Base-by-base conservation (phyloP, 23 red algal genomes). In the Agarophyton chilense region DNA sequence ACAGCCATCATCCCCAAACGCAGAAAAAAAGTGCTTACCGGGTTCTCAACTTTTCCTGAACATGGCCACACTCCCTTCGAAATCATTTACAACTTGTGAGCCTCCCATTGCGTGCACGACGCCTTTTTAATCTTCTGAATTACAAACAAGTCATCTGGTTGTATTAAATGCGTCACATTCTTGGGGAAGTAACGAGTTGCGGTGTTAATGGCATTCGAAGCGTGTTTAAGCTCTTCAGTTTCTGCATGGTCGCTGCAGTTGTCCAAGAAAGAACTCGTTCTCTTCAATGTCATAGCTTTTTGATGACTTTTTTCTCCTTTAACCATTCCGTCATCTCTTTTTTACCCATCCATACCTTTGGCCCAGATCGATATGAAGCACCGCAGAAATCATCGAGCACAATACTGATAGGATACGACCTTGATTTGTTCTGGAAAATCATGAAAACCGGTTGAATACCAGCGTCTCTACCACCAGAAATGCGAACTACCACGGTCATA, bases 1-100 rank as follows among this genome's bases (percentile, higher is more conserved):
- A 74, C 68, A 12, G 1, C 68, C 0, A 74, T 11, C 68, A 38
- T 41, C 32, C 0, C 68, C 35, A 74, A 22, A 45, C 34, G 22
- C 12, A 74, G 43, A 33, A 74, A 74, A 22, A 38, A 21, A 38
- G 10, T n/a, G n/a, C n/a, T n/a, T n/a, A n/a, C n/a, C n/a, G n/a
- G n/a, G n/a, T n/a, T n/a, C n/a, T n/a, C n/a, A n/a, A n/a, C n/a
- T n/a, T n/a, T n/a, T n/a, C n/a, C n/a, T n/a, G n/a, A n/a, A n/a
- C n/a, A n/a, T n/a, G 68, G 0, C 68, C 68, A 74, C 22, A 0
- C 10, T 10, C 43, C 43, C 43, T 74, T 0, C 35, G 22, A 22
- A 18, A 74, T 74, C 68, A 45, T 74, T 74, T 74, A 12, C 68
- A 74, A 38, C 68, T 52, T 74, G 39, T 38, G n/a, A 11, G 19